Evolutionary conservation across 2,329 filamentous ascomycete species (phyloP), one percentile per base, ranked within the genome.

Genomic region (Neopestalotiopsis rosae): DNA sequence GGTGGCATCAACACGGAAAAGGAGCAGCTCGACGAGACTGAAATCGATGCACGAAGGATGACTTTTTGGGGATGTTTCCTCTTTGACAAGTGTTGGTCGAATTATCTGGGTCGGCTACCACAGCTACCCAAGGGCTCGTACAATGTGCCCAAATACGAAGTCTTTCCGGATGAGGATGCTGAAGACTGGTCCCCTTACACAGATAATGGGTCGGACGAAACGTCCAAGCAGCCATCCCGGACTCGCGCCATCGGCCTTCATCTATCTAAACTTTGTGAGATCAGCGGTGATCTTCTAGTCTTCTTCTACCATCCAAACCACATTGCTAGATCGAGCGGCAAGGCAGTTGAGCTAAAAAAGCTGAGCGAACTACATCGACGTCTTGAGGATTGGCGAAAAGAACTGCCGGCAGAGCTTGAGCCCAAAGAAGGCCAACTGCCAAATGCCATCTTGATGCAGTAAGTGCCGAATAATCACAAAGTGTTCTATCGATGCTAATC

Each of bases 21-120:
- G 69, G 85, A 87, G 65, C 80, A 84, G 34, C 86, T 95, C 72
- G 90, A 90, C 70, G 94, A 97, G 69, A 88, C 92, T 61, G 95
- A 98, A 79, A 88, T 97, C 52, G 96, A 99, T 81, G 95, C 94
- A 2, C 87, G 96, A 52, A 88, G 93, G 66, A 91, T 98, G 57
- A 98, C 96, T 0, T 98, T 98, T 77, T 98, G 96, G 96, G 96
- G 96, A 6, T 98, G 95, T 79, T 98, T 96, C 80, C 82, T 97
- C n/a, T 97, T 98, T 79, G 96, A 99, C 83, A 98, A 98, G 86
- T 97, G 94, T 79, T 98, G 95, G 95, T 97, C 95, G 64, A 98
- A 98, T 79, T 98, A 98, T 75, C 88, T 98, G 32, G 95, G 96
- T 62, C 91, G 96, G 58, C 86, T 98, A 71, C 95, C 96, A 12